Conservation (phyloP, 371 early-diverging fungal species). For the Lichtheimia ramosa region DNA sequence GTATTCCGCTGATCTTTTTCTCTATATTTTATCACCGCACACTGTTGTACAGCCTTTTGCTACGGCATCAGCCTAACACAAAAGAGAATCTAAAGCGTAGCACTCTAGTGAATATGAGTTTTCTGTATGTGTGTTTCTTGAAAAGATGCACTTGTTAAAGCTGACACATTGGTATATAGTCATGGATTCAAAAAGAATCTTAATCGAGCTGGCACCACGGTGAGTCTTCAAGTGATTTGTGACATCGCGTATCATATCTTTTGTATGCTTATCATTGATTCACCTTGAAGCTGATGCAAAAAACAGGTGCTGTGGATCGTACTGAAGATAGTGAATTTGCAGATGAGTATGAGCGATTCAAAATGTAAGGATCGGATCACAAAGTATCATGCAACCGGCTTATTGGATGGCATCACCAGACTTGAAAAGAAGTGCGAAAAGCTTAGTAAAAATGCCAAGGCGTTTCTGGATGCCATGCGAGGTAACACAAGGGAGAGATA, state of each 20-base stretch:
- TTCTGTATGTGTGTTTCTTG: conserved; percentile 1
- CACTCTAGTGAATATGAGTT: conserved; percentile 8
- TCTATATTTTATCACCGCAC: no score
- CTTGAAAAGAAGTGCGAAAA: conserved; percentile 85
- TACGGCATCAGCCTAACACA: no score
- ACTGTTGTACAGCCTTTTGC: no score
- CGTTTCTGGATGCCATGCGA: conserved; percentile 85
- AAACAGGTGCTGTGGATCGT: conserved; percentile 69
- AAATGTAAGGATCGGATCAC: conserved; percentile 50
- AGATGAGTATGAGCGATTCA: conserved; percentile 82
- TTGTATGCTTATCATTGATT: not conserved
- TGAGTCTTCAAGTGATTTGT: conserved; percentile 33
- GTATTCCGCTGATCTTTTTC: no score
- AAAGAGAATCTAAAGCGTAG: no score
- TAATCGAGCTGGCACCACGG: conserved; percentile 79
- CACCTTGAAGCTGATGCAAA: conserved; percentile 63
- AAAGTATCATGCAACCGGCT: no score
- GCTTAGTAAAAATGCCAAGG: conserved; percentile 88
- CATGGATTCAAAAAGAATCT: conserved; percentile 84
- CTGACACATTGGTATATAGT: conserved; percentile 32
- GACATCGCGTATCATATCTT: not conserved
- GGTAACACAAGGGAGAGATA: conserved; percentile 37
- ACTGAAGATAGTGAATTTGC: conserved; percentile 88
- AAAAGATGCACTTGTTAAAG: not conserved
- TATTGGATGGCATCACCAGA: not conserved